phyloP scores from a whole-genome alignment of 306 rosid species.

The Prunus campanulata region DNA sequence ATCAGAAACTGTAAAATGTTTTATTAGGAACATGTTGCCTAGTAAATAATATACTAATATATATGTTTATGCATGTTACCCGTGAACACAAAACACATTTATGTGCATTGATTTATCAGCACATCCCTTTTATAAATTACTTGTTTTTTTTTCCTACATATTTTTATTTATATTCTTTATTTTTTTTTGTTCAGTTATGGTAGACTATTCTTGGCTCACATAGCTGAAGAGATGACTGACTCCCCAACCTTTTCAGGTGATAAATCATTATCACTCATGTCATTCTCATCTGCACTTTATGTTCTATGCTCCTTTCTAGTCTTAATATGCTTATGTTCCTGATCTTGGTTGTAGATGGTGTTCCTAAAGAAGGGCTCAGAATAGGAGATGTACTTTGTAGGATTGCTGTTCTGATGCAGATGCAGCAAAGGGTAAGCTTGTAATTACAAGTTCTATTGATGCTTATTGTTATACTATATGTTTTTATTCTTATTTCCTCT shows the following conservation, averaged over 20 bases:
- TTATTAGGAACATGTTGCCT: not conserved
- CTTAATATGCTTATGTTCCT: constrained; percentile 10
- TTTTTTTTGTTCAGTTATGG: constrained; percentile 60
- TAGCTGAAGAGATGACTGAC: constrained; percentile 76
- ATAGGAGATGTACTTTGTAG: constrained; percentile 89
- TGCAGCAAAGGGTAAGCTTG: constrained; percentile 78
- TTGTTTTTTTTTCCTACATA: not conserved
- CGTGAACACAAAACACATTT: not conserved
- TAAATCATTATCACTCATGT: constrained; percentile 20
- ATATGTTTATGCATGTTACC: not conserved
- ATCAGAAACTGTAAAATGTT: not conserved
- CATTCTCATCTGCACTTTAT: not conserved
- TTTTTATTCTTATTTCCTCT: not conserved
- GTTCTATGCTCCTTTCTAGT: not conserved
- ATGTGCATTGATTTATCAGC: not conserved
- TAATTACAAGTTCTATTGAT: not conserved
- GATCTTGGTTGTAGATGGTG: constrained; percentile 70
- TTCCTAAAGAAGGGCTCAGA: constrained; percentile 96
- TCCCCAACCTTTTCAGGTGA: constrained; percentile 80
- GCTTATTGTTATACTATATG: not conserved
- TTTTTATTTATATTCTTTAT: constrained; percentile 21
- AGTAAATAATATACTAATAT: too few relatives aligned
- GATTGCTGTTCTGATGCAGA: constrained; percentile 67
- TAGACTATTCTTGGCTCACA: constrained; percentile 80
- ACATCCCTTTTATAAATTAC: not conserved